Base-by-base conservation (phyloP, 176 grass and related monocot species). In the Miscanthus lutarioriparius region DNA sequence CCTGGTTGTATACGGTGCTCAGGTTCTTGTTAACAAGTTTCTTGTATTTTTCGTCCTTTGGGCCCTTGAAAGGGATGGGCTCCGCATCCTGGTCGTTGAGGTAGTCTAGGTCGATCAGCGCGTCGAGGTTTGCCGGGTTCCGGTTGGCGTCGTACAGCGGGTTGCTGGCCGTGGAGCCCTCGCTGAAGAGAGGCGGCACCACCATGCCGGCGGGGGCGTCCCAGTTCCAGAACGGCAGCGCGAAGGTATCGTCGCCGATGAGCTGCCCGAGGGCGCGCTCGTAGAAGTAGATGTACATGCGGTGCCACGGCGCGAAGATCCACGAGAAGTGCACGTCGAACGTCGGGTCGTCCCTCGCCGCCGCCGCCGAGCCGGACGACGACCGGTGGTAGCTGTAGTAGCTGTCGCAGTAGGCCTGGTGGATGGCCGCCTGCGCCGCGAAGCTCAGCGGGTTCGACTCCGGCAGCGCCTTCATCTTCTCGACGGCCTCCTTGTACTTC, bases 211-310 rank as follows among this genome's bases (percentile, higher is more conserved):
- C 64, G 0, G 89, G 83, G 16, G 75, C 32, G 73, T 94, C 92
- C 92, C 92, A 94, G 83, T 85, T 94, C 80, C 87, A 94, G 92
- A 82, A 94, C 0, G 92, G 89, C 43, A 94, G 77, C 37, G 92
- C 86, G 78, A 94, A 91, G 37, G 76, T 15, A 22, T 35, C 48
- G 78, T 91, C 92, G 6, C 80, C 86, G 71, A 94, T 79, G 64
- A 91, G 88, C 22, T 61, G 20, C 0, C 85, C 82, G 64, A 95
- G 74, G 44, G 87, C 86, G 22, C 90, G 77, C 87, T 92, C 90
- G 63, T 90, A 62, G 81, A 95, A 95, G 90, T 92, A 86, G 64
- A 95, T 83, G 79, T 90, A 95, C 62, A 64, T 64, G 62, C 84
- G 74, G 74, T 94, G 92, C 89, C 89, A 94, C 7, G 92, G 92